Base-by-base conservation (phyloP, 2,329 filamentous ascomycete genomes). In the Fusarium metavorans region DNA sequence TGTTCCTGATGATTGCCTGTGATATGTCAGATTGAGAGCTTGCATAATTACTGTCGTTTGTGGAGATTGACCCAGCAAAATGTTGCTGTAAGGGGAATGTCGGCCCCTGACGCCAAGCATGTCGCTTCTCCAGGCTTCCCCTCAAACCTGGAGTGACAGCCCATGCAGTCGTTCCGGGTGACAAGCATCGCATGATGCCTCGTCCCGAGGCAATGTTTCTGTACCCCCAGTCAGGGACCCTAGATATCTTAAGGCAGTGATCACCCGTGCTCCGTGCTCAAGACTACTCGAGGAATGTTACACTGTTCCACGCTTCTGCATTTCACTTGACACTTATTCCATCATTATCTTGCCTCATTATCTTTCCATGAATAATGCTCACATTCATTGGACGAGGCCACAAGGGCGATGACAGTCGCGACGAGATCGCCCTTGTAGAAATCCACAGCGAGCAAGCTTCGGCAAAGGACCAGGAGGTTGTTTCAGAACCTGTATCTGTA, bases 351-450 rank as follows among this genome's bases (percentile, higher is more conserved):
- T 45, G 10, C 41, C 18, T 41, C 18, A n/a, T 45, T 48, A 61
- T 61, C n/a, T 30, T 23, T 23, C 20, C 35, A 48, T 34, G 39
- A 48, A 48, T 48, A 48, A 48, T 63, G 59, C 59, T 63, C 59
- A 52, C 32, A 34, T 63, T 63, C 59, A 34, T 63, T 35, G 43
- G 59, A 9, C 43, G 41, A 63, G 43, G 43, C 34, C 59, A 37
- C 43, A 63, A 52, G 39, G 41, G 39, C 27, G 59, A 63, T 25
- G 59, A 63, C 43, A 63, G 59, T 18, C 59, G 59, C 30, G 59
- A 63, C 35, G 59, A 63, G 30, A 63, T 63, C 59, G 43, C 59
- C 27, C 59, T 63, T n/a, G 59, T 63, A 37, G 59, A 63, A 52
- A 30, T 20, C 16, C 41, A 63, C n/a, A 52, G 59, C 43, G 30